A percentile compares a stretch with the other conserved stretches of the same genome.
These are phyloP conservation scores for Fusarium sterilihyphosum DNA, from an alignment of 2,329 filamentous ascomycete species.

Conservation along the genomic window DNA sequence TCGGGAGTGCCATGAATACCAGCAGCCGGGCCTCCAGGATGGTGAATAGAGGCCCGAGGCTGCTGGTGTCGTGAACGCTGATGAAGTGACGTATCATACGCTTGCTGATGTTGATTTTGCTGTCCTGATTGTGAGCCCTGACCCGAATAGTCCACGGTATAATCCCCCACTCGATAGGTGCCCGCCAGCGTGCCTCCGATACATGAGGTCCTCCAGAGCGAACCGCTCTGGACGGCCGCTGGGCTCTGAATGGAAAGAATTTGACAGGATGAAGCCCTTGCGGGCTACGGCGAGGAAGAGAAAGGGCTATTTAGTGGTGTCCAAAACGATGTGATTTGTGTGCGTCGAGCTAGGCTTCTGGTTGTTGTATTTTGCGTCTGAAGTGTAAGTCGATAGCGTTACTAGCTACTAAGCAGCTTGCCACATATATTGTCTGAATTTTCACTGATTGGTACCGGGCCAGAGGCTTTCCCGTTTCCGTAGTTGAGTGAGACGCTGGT, in stretches of 20 bases:
- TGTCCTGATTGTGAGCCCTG: slow-evolving; percentile 73
- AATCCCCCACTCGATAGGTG: slow-evolving; percentile 78
- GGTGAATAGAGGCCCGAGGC: slow-evolving; percentile 61
- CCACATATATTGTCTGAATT: slow-evolving; percentile 40
- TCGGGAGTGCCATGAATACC: slow-evolving; percentile 58
- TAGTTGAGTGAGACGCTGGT: slow-evolving; percentile 40
- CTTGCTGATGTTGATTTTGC: slow-evolving; percentile 71
- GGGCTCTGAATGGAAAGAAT: slow-evolving; percentile 70
- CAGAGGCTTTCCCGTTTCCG: slow-evolving; percentile 44
- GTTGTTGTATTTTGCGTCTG: slow-evolving; percentile 33
- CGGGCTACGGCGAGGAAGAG: slow-evolving; percentile 58
- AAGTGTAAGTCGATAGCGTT: slow-evolving; percentile 43
- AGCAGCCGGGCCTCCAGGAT: slow-evolving; percentile 53
- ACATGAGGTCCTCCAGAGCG: slow-evolving; percentile 82
- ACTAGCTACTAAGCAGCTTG: slow-evolving; percentile 38
- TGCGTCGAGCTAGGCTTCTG: slow-evolving; percentile 35
- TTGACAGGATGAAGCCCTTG: slow-evolving; percentile 63
- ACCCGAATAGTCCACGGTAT: slow-evolving; percentile 79
- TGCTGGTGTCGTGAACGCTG: slow-evolving; percentile 49
- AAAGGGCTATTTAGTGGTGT: slow-evolving; percentile 36
- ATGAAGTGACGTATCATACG: slow-evolving; percentile 63
- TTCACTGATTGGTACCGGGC: slow-evolving; percentile 39
- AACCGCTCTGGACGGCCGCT: slow-evolving; percentile 78
- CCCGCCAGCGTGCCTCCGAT: slow-evolving; percentile 77
- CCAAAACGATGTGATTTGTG: slow-evolving; percentile 42